Percentiles rank a stretch among this genome's conserved stretches.
These are phyloP conservation scores for Lojkania enalia DNA, from an alignment of 2,329 filamentous ascomycete species.

Conservation along the genomic window DNA sequence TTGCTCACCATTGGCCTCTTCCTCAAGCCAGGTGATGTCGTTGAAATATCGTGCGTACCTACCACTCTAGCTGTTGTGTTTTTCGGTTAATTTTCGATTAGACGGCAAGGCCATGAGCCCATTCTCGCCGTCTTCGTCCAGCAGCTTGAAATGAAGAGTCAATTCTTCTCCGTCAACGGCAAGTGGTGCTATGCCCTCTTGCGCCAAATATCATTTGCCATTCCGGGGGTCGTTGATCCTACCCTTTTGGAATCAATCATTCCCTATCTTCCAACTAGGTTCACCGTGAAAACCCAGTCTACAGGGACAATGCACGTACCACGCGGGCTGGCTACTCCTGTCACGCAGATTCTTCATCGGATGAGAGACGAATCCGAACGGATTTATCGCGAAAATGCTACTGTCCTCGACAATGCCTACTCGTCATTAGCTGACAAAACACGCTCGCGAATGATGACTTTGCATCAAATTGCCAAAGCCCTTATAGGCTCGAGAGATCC, in stretches of 20 bases:
- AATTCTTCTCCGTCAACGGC: slow-evolving; percentile 57
- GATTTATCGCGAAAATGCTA: slow-evolving; percentile 53
- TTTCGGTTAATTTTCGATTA: no score
- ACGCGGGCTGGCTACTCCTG: slow-evolving; percentile 48
- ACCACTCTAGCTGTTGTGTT: background rate
- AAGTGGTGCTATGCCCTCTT: slow-evolving; percentile 50
- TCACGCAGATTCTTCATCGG: slow-evolving; percentile 48
- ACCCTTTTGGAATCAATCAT: slow-evolving; percentile 52
- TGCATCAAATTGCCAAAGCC: slow-evolving; percentile 51
- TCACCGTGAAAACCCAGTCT: slow-evolving; percentile 33
- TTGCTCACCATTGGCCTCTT: slow-evolving; percentile 42
- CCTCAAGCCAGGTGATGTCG: slow-evolving; percentile 53
- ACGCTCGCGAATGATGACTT: slow-evolving; percentile 52
- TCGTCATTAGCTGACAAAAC: slow-evolving; percentile 48
- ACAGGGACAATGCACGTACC: slow-evolving; percentile 50
- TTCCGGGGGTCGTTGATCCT: slow-evolving; percentile 54
- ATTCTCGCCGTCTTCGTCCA: slow-evolving; percentile 56
- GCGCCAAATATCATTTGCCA: slow-evolving; percentile 51
- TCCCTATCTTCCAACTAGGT: slow-evolving; percentile 55
- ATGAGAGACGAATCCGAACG: slow-evolving; percentile 52
- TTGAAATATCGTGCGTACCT: slow-evolving; percentile 47
- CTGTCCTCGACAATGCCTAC: slow-evolving; percentile 55
- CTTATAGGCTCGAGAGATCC: slow-evolving; percentile 39
- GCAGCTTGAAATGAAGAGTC: slow-evolving; percentile 44
- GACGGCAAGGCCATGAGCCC: slow-evolving; percentile 39